Evolutionary conservation across 257 asterid species (phyloP).

Genomic region (Plectranthus barbatus): DNA sequence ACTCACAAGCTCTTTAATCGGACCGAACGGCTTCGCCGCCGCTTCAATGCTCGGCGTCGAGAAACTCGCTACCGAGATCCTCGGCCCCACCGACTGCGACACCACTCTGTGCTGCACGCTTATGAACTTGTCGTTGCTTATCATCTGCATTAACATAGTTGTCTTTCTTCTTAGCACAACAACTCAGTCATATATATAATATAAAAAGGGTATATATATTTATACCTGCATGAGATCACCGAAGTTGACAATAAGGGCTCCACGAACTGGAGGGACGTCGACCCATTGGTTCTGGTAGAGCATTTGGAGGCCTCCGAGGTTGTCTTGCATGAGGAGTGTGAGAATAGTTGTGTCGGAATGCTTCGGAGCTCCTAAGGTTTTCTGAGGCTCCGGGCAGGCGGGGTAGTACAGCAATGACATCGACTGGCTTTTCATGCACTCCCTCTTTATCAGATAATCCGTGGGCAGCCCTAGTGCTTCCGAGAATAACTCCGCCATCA

Average conservation of each 20-base stretch:
- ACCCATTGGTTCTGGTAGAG: conserved; percentile 27
- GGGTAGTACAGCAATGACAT: conserved; percentile 30
- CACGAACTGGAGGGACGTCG: conserved; percentile 23
- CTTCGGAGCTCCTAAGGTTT: conserved; percentile 27
- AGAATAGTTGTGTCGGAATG: conserved; percentile 31
- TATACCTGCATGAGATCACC: conserved; percentile 16
- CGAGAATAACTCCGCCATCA: conserved; percentile 25
- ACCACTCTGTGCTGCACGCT: conserved; percentile 36
- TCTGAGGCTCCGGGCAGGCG: conserved; percentile 27
- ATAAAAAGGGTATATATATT: too few relatives aligned
- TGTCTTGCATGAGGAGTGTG: conserved; percentile 27
- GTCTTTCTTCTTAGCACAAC: too few relatives aligned
- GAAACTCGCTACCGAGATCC: conserved; percentile 32
- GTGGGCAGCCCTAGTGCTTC: conserved; percentile 27
- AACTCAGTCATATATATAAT: too few relatives aligned
- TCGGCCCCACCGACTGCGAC: conserved; percentile 26
- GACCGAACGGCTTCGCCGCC: conserved; percentile 15
- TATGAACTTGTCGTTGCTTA: conserved; percentile 30
- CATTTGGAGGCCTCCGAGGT: conserved; percentile 31
- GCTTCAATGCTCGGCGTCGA: conserved; percentile 20
- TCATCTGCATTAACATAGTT: conserved; percentile 8
- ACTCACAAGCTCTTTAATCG: neutral
- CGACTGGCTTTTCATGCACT: conserved; percentile 32
- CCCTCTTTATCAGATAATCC: conserved; percentile 14
- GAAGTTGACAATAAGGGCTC: conserved; percentile 25